Evolutionary conservation across 2,329 filamentous ascomycete genomes (phyloP).

Genomic region (Coniochaeta sp.): DNA sequence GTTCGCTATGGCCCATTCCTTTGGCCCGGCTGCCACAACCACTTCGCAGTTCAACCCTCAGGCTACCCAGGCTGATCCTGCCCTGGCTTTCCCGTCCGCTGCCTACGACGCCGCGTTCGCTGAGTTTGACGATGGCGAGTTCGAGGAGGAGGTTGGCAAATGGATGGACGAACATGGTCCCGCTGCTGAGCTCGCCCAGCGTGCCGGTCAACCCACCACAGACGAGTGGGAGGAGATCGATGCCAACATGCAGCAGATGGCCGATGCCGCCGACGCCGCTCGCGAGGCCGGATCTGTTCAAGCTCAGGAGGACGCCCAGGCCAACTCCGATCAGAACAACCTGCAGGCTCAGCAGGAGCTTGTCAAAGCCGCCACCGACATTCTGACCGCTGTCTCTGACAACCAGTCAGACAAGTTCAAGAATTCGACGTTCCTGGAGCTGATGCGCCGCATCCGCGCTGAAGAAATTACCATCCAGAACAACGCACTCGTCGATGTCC

Average conservation of each 20-base stretch:
- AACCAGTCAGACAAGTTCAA: conserved; percentile 70
- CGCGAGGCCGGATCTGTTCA: conserved; percentile 17
- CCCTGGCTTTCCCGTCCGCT: conserved; percentile 9
- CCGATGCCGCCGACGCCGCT: conserved; percentile 20
- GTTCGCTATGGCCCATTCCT: not conserved
- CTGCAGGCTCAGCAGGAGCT: conserved; percentile 57
- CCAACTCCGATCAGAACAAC: conserved; percentile 14
- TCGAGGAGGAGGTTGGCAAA: conserved; percentile 18
- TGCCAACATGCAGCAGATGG: conserved; percentile 15
- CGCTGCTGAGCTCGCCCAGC: conserved; percentile 5
- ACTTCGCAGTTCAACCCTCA: no score
- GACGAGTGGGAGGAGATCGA: conserved; percentile 16
- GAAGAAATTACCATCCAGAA: conserved; percentile 66
- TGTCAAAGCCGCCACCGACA: conserved; percentile 61
- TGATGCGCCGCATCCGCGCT: conserved; percentile 72
- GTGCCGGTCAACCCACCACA: conserved; percentile 7
- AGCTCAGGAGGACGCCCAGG: conserved; percentile 21
- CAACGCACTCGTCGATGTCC: conserved; percentile 26
- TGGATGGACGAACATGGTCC: conserved; percentile 26
- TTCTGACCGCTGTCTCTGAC: conserved; percentile 61
- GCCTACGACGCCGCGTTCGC: conserved; percentile 20
- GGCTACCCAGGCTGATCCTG: conserved; percentile 1
- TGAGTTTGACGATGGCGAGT: conserved; percentile 17
- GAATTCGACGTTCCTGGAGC: conserved; percentile 66
- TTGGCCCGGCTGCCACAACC: conserved; percentile 1